Evolutionary conservation across 768 basidiomycete species (phyloP), one percentile per base, ranked within the genome.

Genomic region (Hygrocybe coccinea): DNA sequence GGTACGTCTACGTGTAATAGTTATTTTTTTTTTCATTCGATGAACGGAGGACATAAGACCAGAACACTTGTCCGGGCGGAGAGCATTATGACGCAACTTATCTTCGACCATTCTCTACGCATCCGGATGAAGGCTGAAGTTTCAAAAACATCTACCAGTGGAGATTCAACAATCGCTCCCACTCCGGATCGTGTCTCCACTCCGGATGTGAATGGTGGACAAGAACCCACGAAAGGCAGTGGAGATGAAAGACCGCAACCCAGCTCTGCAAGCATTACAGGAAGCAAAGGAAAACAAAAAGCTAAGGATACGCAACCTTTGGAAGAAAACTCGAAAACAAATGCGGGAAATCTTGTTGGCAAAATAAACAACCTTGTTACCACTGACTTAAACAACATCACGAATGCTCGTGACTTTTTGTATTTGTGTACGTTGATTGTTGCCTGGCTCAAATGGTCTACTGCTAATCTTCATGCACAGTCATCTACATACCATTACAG

Each of bases 351-450:
- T 62, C 68, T 88, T 17, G 79, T 83, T 36, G 89, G 90, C 9
- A 87, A 82, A 64, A 84, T 91, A 65, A 91, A 86, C 66, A 91
- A 89, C 53, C 70, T 90, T 5, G 79, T 88, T 34, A 83, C 87
- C 7, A 83, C 84, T 1, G 89, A 91, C 67, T 45, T 77, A 56
- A 58, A 55, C 34, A 71, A 71, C 55, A 75, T 79, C 46, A 62
- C 64, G 15, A 67, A 66, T 19, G 68, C 68, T 12, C 59, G 71
- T 24, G 70, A 77, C 52, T 73, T 77, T 47, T 54, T 75, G 12
- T 47, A 64, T 29, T 29, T 67, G 7, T 15, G 69, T 70, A 29
- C 36, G 64, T 39, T 22, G 34, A n/a, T 11, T 19, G 6, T 5
- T 19, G 2, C 0, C n/a, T 35, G 21, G 10, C 9, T 17, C 15